A percentile compares a stretch with the other conserved stretches of the same genome.
phyloP scores from a whole-genome alignment of 139 green algal genomes.

The Chlorella sp. region DNA sequence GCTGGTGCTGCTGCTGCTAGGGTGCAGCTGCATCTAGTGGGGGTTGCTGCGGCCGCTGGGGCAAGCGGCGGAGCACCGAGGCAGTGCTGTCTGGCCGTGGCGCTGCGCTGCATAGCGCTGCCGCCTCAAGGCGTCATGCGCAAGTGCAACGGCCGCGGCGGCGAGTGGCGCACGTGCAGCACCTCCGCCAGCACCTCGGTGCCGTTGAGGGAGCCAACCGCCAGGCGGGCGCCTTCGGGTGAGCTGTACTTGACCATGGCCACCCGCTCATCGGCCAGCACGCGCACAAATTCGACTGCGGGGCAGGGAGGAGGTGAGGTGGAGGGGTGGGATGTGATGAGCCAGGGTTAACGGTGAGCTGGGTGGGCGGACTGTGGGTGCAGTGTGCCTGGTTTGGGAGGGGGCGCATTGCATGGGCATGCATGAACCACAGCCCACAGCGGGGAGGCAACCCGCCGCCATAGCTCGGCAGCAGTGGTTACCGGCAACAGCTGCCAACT shows the following conservation, averaged over 20 bases:
- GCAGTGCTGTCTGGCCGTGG: no score
- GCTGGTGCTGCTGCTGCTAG: no score
- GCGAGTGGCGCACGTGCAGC: constrained; percentile 43
- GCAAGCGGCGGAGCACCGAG: no score
- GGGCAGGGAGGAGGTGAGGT: not conserved
- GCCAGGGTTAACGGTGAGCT: no score
- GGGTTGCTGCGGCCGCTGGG: no score
- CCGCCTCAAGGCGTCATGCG: constrained; percentile 26
- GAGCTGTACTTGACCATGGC: constrained; percentile 55
- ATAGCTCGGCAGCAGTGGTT: no score
- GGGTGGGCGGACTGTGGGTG: not conserved
- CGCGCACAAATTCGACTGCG: constrained; percentile 51
- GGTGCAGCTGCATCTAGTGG: not conserved
- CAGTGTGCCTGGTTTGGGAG: not conserved
- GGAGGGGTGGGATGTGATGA: not conserved
- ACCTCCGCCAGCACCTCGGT: constrained; percentile 46
- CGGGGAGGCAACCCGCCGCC: not conserved
- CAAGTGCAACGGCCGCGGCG: constrained; percentile 37
- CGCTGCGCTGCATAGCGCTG: no score
- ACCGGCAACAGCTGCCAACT: no score
- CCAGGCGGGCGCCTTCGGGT: constrained; percentile 42
- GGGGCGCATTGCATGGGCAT: not conserved
- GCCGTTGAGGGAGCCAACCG: constrained; percentile 52
- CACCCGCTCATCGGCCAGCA: constrained; percentile 51
- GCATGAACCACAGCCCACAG: not conserved